Evolutionary conservation across 192 early-diverging fungal species (phyloP), one percentile per base, ranked within the genome.

Genomic region (Backusella tarrabulga): DNA sequence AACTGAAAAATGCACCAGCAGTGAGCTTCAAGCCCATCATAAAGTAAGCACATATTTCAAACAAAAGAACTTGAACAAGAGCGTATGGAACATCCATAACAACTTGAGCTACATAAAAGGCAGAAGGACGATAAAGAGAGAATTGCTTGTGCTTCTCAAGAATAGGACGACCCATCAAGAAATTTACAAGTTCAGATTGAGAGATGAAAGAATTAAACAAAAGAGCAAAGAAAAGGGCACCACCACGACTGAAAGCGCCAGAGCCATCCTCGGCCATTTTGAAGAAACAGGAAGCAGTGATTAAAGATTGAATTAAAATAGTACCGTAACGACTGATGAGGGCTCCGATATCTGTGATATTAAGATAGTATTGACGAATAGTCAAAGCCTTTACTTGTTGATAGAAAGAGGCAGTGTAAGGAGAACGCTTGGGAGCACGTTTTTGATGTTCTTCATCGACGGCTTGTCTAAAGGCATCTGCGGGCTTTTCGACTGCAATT

Each of bases 201-300:
- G 92, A 90, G 21, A 90, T 86, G 52, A 88, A 73, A 3, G 87
- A 76, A 70, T 84, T 87, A 77, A 83, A 90, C 15, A 87, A 70
- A 76, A 85, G 79, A 76, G 84, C 84, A 81, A 86, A 92, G 74
- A 94, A 96, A 32, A 96, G 80, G 17, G 90, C 89, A 79, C 93
- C 92, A 67, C 95, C 93, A 66, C 95, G 90, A 35, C 93, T 88
- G 82, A 94, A 94, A 72, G 93, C 91, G 29, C 93, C 95, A 23
- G 74, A 75, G 36, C 85, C 81, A 35, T 79, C 83, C 42, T 76
- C 68, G 2, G 92, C 91, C 66, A 95, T 80, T 29, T 82, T 73
- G 38, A 89, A 89, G 83, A 91, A 94, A 36, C 92, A 88, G 29
- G 90, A 91, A 35, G 91, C 93, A 76, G 91, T 89, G 76, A 93